Percentiles rank a stretch among this genome's conserved stretches.
Evolutionary conservation across 805 yeast genomes (phyloP).

Genomic region (Metschnikowia borealis): DNA sequence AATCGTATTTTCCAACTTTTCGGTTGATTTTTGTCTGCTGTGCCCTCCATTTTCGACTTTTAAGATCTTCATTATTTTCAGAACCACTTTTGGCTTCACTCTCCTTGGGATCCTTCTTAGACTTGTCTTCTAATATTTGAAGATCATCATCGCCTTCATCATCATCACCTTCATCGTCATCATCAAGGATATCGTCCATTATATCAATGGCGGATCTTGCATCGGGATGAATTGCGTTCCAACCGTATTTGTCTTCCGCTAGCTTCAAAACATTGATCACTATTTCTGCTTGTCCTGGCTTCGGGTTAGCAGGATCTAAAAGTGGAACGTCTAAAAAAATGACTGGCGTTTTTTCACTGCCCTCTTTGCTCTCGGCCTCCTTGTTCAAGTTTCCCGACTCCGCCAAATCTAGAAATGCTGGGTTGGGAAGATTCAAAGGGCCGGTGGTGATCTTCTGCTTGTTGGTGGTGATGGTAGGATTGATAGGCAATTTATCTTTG

Average conservation of each 20-base stretch:
- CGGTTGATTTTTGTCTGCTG: slow-evolving; percentile 53
- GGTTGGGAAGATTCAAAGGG: slow-evolving; percentile 14
- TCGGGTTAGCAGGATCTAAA: slow-evolving; percentile 41
- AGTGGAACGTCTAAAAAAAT: slow-evolving; percentile 55
- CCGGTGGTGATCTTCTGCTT: slow-evolving; percentile 10
- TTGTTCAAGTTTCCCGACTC: slow-evolving; percentile 4
- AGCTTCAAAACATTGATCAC: slow-evolving; percentile 67
- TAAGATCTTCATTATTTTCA: slow-evolving; percentile 44
- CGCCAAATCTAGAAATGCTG: slow-evolving; percentile 16
- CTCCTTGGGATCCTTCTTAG: slow-evolving; percentile 15
- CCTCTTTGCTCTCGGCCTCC: slow-evolving; percentile 12
- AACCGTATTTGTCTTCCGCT: slow-evolving; percentile 84
- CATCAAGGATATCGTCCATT: slow-evolving; percentile 48
- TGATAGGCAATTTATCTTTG: slow-evolving; percentile 15
- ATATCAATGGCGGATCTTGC: slow-evolving; percentile 55
- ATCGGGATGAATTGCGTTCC: slow-evolving; percentile 64
- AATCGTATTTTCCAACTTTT: slow-evolving; percentile 86
- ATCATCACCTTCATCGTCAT: slow-evolving; percentile 44
- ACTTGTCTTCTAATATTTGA: slow-evolving; percentile 19
- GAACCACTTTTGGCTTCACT: slow-evolving; percentile 33
- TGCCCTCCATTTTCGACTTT: slow-evolving; percentile 40
- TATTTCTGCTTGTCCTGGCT: slow-evolving; percentile 57
- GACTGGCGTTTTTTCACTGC: slow-evolving; percentile 35
- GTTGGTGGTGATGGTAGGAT: slow-evolving; percentile 24
- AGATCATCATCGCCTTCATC: slow-evolving; percentile 45